These are phyloP conservation scores for Phanerochaete sordida DNA, from an alignment of 768 basidiomycete species.

Conservation along the genomic window DNA sequence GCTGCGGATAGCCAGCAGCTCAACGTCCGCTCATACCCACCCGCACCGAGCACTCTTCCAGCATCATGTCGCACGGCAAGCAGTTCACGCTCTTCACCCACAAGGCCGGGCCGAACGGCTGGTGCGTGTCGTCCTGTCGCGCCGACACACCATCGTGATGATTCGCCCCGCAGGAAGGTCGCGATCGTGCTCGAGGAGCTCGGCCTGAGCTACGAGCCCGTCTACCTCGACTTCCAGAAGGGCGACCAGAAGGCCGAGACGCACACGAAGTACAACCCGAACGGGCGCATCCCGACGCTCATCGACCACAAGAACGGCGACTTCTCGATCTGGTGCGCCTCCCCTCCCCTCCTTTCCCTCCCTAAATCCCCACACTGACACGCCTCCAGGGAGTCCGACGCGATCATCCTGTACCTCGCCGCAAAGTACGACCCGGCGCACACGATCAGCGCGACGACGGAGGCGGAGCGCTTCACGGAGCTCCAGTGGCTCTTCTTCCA, in stretches of 20 bases:
- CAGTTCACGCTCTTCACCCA: slow-evolving; percentile 24
- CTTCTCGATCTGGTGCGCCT: slow-evolving; percentile 21
- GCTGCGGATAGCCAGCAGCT: too few relatives aligned
- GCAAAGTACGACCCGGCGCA: slow-evolving; percentile 38
- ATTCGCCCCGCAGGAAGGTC: slow-evolving; percentile 7
- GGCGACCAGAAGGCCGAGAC: slow-evolving; percentile 13
- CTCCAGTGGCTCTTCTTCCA: slow-evolving; percentile 42
- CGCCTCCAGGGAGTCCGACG: slow-evolving; percentile 26
- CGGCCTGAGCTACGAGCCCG: slow-evolving; percentile 14
- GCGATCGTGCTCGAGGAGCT: slow-evolving; percentile 15
- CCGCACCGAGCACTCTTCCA: background rate
- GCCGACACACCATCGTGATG: background rate
- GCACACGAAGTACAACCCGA: slow-evolving; percentile 22
- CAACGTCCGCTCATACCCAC: too few relatives aligned
- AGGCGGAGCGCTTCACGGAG: slow-evolving; percentile 5
- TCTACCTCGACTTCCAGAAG: slow-evolving; percentile 13
- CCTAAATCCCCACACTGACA: background rate
- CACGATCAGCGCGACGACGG: slow-evolving; percentile 20
- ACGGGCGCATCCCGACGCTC: slow-evolving; percentile 30
- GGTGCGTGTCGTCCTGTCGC: slow-evolving; percentile 2
- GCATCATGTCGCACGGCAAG: slow-evolving; percentile 20
- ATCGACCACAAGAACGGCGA: slow-evolving; percentile 23
- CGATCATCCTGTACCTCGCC: slow-evolving; percentile 37
- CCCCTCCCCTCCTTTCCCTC: background rate
- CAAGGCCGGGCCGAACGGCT: slow-evolving; percentile 17